Percentiles rank a stretch among this genome's conserved stretches.
Conservation (phyloP, 2,329 filamentous ascomycete species). For the Hypoxylon sp. region DNA sequence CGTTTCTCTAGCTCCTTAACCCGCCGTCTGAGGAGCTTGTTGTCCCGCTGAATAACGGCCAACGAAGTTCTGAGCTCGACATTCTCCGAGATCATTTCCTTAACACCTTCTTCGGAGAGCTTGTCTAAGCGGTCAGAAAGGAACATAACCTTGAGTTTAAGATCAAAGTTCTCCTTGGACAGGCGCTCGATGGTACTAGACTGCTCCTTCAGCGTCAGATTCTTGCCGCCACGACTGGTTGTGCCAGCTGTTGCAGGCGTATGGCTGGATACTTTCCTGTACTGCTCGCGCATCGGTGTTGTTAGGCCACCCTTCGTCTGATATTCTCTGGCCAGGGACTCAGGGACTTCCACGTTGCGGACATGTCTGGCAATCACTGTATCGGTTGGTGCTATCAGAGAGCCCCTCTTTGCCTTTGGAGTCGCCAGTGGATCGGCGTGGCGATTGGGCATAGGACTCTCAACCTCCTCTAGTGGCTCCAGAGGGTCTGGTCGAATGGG, state of each 20-base stretch:
- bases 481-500: conserved; percentile 62
- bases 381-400: conserved; percentile 80
- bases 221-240: conserved; percentile 72
- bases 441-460: conserved; percentile 56
- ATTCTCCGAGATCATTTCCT: conserved; percentile 98
- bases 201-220: conserved; percentile 94
- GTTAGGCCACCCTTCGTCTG: conserved; percentile 78
- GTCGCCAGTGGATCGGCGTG: conserved; percentile 73
- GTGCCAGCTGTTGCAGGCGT: conserved; percentile 65
- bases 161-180: conserved; percentile 97
- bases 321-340: conserved; percentile 89
- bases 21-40: conserved; percentile 83
- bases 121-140: conserved; percentile 93
- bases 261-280: conserved; percentile 65
- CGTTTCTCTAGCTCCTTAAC: conserved; percentile 90
- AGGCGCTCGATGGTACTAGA: conserved; percentile 96
- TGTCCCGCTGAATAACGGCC: conserved; percentile 90
- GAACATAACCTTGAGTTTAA: conserved; percentile 98
- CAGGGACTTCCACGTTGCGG: conserved; percentile 90
- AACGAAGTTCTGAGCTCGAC: conserved; percentile 94
- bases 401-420: conserved; percentile 73
- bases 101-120: conserved; percentile 94
- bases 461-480: conserved; percentile 65
- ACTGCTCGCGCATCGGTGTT: conserved; percentile 62
- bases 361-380: conserved; percentile 91